phyloP scores from a whole-genome alignment of 163 green algal species.

The Prototheca cutis region DNA sequence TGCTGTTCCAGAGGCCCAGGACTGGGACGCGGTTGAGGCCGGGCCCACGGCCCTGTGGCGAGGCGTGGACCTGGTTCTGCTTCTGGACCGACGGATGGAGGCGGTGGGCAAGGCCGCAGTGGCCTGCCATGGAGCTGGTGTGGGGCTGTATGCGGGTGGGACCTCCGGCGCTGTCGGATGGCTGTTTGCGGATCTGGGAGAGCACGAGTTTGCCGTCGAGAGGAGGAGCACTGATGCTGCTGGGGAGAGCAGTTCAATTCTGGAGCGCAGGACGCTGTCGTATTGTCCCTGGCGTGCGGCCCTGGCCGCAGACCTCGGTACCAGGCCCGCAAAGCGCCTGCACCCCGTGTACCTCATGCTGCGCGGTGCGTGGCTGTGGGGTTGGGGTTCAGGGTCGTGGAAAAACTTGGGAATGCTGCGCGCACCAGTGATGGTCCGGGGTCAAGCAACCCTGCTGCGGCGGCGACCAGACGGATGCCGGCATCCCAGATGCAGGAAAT shows the following conservation, averaged over 20 bases:
- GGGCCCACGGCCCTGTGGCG: neutral
- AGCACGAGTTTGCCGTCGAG: constrained; percentile 15
- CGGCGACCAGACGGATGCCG: too few species aligned
- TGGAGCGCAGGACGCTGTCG: neutral
- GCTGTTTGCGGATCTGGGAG: constrained; percentile 36
- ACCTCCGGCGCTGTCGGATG: constrained; percentile 21
- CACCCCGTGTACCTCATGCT: constrained; percentile 44
- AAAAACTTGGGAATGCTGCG: too few species aligned
- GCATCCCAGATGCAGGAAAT: too few species aligned
- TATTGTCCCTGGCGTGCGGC: constrained; percentile 7
- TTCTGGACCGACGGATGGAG: constrained; percentile 3
- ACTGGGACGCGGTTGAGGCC: too few species aligned
- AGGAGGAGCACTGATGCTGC: neutral
- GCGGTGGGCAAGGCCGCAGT: constrained; percentile 7
- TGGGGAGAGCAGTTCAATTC: too few species aligned
- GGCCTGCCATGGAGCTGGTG: constrained; percentile 6
- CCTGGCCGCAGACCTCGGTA: constrained; percentile 2
- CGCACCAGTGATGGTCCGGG: too few species aligned
- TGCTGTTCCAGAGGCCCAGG: too few species aligned
- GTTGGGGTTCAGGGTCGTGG: too few species aligned
- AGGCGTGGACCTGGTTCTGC: constrained; percentile 18
- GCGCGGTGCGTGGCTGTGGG: constrained; percentile 29
- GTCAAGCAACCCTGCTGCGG: too few species aligned
- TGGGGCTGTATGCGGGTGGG: constrained; percentile 25
- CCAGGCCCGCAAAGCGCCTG: constrained; percentile 5